These are phyloP conservation scores for Oryza glaberrima DNA, from an alignment of 176 grass and related monocot genomes.

Conservation along the genomic window DNA sequence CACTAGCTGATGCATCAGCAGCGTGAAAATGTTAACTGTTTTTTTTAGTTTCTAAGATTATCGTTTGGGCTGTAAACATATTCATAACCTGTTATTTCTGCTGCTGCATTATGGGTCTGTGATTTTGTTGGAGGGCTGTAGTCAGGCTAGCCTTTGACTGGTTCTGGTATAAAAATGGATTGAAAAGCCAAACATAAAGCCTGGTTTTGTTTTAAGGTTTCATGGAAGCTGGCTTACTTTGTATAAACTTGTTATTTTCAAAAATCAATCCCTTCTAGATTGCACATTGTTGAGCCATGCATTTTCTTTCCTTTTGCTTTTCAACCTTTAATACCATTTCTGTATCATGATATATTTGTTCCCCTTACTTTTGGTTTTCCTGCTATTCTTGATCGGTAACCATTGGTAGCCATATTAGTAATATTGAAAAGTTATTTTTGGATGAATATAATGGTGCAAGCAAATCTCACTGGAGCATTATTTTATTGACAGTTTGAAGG, in stretches of 20 bases:
- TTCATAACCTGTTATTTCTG: constrained; percentile 2
- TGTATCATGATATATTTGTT: not conserved
- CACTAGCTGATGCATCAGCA: not conserved
- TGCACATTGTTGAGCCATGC: not conserved
- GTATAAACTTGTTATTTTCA: not conserved
- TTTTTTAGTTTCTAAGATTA: not conserved
- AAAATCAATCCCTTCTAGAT: not conserved
- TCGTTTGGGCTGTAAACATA: not conserved
- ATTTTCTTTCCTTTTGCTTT: not conserved
- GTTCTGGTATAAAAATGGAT: not conserved
- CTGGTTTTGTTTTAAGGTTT: not conserved
- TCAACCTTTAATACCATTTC: not conserved
- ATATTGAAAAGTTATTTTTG: not conserved
- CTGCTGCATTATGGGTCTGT: not conserved
- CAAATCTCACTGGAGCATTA: not conserved
- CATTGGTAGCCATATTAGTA: not conserved
- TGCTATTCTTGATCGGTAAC: not conserved
- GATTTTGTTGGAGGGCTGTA: not conserved
- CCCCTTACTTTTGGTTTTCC: not conserved
- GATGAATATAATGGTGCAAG: not conserved
- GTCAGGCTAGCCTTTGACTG: not conserved
- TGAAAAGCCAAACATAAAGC: not conserved
- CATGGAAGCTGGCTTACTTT: not conserved
- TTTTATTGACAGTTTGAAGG: constrained; percentile 41
- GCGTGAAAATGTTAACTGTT: not conserved